Percentiles rank a stretch among this genome's conserved stretches.
Conservation (phyloP, 2,329 filamentous ascomycete genomes). For the Colletotrichum truncatum region DNA sequence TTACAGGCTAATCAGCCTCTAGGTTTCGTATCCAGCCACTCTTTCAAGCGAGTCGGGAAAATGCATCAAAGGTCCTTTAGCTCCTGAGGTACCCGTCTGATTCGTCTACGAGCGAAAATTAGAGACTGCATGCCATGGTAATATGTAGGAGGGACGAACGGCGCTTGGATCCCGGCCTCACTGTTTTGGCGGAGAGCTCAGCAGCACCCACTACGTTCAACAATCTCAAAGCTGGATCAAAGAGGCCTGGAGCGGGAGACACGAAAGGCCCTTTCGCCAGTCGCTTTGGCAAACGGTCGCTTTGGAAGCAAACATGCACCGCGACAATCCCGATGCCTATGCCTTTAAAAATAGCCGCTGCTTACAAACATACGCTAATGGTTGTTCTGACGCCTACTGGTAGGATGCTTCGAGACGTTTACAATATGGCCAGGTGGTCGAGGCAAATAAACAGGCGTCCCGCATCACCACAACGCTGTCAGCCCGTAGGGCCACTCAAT, state of each 20-base stretch:
- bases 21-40: neutral
- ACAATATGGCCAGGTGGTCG: neutral
- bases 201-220: neutral
- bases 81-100: neutral
- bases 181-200: neutral
- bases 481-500: neutral
- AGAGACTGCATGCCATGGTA: too few species aligned
- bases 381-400: neutral
- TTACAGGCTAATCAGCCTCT: neutral
- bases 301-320: neutral
- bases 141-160: neutral
- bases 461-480: neutral
- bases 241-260: neutral
- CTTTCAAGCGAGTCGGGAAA: neutral
- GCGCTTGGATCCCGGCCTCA: neutral
- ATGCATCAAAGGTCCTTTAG: neutral
- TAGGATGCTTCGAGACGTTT: neutral
- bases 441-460: neutral
- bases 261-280: neutral
- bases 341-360: neutral
- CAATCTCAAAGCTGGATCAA: neutral
- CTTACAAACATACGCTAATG: neutral
- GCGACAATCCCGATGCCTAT: neutral
- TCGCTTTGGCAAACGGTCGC: neutral
- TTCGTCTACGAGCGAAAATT: neutral